Conservation (phyloP, 306 rosid species). For the Cucumis hystrix region DNA sequence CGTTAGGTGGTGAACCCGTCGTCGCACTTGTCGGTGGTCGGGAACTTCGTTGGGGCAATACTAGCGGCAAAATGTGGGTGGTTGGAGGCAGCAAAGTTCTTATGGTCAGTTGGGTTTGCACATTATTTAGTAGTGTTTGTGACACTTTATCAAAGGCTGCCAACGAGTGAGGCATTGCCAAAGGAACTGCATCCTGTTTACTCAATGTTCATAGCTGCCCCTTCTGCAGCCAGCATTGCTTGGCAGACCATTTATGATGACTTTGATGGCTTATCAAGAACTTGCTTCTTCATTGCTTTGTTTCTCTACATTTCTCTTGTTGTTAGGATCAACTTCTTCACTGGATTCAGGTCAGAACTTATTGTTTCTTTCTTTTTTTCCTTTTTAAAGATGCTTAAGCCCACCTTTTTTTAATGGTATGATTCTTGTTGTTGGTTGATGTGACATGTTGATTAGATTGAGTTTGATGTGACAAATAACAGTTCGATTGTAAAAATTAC, state of each 20-base stretch:
- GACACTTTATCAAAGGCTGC: conserved; percentile 78
- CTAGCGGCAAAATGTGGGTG: conserved; percentile 70
- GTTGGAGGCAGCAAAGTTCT: conserved; percentile 70
- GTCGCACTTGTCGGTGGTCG: conserved; percentile 67
- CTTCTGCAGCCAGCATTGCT: conserved; percentile 74
- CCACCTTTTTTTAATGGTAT: neutral
- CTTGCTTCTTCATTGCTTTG: conserved; percentile 74
- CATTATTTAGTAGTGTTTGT: conserved; percentile 75
- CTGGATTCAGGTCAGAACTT: conserved; percentile 45
- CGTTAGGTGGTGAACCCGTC: conserved; percentile 58
- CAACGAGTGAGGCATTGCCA: conserved; percentile 71
- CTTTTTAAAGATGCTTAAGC: neutral
- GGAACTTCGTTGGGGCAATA: conserved; percentile 79
- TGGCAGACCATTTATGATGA: conserved; percentile 57
- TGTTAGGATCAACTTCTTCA: conserved; percentile 68
- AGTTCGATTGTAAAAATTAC: no score
- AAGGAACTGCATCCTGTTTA: conserved; percentile 86
- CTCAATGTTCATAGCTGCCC: conserved; percentile 85
- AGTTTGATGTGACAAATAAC: no score
- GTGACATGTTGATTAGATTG: neutral
- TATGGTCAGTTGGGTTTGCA: conserved; percentile 84
- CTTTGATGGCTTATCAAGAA: conserved; percentile 53
- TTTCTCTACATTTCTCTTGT: conserved; percentile 62
- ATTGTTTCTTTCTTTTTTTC: neutral
- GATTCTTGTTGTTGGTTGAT: neutral